Conservation (phyloP, 2,329 filamentous ascomycete genomes). For the Sclerotinia nivalis region DNA sequence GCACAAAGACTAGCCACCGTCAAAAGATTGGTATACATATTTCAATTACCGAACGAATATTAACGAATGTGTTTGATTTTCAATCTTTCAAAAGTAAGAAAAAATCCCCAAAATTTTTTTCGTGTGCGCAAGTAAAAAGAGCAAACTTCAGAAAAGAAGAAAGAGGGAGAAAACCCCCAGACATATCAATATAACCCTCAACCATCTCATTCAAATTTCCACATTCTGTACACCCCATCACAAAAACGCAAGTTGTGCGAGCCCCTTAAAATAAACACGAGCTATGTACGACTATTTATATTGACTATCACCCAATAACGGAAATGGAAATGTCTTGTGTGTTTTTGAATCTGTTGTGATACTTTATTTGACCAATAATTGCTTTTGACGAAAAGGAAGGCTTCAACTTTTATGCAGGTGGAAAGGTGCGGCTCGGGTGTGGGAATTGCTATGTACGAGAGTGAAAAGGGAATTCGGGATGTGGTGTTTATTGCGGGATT, state of each 20-base stretch:
- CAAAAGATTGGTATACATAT: conserved; percentile 21
- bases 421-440: background rate
- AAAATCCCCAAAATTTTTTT: background rate
- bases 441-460: background rate
- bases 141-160: background rate
- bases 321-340: background rate
- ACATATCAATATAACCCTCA: background rate
- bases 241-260: background rate
- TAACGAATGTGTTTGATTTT: background rate
- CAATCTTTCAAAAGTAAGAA: background rate
- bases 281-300: background rate
- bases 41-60: background rate
- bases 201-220: background rate
- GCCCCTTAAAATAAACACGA: conserved; percentile 4
- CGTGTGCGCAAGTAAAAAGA: background rate
- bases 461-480: background rate
- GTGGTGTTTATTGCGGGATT: background rate
- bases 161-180: background rate
- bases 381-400: conserved; percentile 4
- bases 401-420: conserved; percentile 1
- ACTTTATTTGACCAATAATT: background rate
- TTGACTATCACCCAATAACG: background rate
- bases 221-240: background rate
- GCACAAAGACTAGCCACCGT: conserved; percentile 14
- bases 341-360: background rate